Base-by-base conservation (phyloP, 2,329 filamentous ascomycete species). In the Aspergillus ochraceus region DNA sequence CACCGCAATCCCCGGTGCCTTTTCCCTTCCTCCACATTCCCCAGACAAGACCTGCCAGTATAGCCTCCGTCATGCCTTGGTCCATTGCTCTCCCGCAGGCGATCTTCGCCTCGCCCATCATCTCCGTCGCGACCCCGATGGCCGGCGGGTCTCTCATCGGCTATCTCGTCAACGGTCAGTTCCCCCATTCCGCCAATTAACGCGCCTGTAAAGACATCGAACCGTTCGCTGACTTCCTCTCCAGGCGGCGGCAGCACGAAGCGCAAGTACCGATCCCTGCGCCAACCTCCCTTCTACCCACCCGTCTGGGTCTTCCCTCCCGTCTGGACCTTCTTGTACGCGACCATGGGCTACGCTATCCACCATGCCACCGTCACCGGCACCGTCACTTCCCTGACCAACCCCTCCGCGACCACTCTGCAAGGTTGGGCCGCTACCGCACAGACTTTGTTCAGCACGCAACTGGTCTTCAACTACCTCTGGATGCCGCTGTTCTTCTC, bases 401-500 rank as follows among this genome's bases (percentile, higher is more conserved):
- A 87, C n/a, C 71, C 83, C 42, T 39, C 59, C 3, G 46, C 82
- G 39, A 79, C 83, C 30, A 74, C 78, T 45, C 85, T 84, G n/a
- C 81, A 86, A 52, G 76, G 80, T 39, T 77, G 86, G 56, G 86
- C 89, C 55, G 85, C 85, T 72, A 83, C 87, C 65, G 89, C 88
- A 66, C 88, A 91, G 59, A 91, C 89, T 0, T 83, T 97, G 30
- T 97, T 97, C 80, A 90, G 90, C 2, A 81, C 92, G 60, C 93
- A 97, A 77, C 87, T 97, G 6, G 90, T 84, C 11, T 82, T 97
- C 54, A 97, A 97, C 74, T 81, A 96, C 30, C 76, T 89, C 56
- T 98, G 91, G 91, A 97, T 92, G 85, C 94, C 94, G 12, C 84
- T 97, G 11, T 97, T 97, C 84, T 97, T 97, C 73, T 84, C 85